These are phyloP conservation scores for Collybia sp. DNA, from an alignment of 768 basidiomycete species.

Conservation along the genomic window DNA sequence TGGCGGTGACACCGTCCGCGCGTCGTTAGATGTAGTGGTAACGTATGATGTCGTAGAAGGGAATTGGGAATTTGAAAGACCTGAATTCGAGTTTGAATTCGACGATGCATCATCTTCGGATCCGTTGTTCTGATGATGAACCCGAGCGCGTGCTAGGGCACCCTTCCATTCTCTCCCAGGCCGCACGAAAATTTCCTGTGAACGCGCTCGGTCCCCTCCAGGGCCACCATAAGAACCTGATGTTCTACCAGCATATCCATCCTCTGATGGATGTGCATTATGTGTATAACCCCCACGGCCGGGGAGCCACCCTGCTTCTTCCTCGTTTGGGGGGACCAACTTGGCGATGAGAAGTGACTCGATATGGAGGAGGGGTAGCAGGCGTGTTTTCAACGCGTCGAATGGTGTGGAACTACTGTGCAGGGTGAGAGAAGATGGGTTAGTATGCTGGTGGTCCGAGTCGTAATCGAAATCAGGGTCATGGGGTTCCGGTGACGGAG, in stretches of 20 bases:
- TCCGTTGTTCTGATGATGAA: slow-evolving; percentile 22
- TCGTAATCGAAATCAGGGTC: slow-evolving; percentile 12
- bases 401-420: slow-evolving; percentile 26
- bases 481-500: not conserved
- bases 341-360: slow-evolving; percentile 67
- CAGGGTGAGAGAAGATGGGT: slow-evolving; percentile 18
- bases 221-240: slow-evolving; percentile 19
- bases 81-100: slow-evolving; percentile 25
- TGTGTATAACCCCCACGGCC: slow-evolving; percentile 11
- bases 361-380: slow-evolving; percentile 64
- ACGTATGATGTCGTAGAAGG: too few relatives aligned
- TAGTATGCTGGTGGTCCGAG: slow-evolving; percentile 15
- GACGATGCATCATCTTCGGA: slow-evolving; percentile 10
- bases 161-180: slow-evolving; percentile 68
- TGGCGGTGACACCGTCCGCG: too few relatives aligned
- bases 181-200: slow-evolving; percentile 55
- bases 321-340: slow-evolving; percentile 65
- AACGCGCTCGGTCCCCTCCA: too few relatives aligned
- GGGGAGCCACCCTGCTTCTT: slow-evolving; percentile 42
- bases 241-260: slow-evolving; percentile 9
- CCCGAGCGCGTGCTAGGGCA: slow-evolving; percentile 41
- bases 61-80: slow-evolving; percentile 27
- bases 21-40: too few relatives aligned
- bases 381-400: slow-evolving; percentile 55
- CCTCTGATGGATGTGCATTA: slow-evolving; percentile 13